Evolutionary conservation across 1,139 yeast species (phyloP), one percentile per base, ranked within the genome.

Genomic region (Pichia sp.): DNA sequence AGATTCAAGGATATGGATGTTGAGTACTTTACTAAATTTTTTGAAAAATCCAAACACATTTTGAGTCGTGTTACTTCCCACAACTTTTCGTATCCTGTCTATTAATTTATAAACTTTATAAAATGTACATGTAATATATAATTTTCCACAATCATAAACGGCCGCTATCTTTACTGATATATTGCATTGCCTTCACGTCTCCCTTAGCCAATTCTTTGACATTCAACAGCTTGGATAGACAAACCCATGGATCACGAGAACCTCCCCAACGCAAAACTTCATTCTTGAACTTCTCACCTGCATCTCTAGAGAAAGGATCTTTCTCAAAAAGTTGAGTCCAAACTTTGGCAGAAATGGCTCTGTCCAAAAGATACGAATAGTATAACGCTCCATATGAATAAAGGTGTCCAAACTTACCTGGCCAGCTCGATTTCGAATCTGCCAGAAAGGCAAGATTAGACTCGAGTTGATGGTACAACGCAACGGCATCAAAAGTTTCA

Each of bases 341-440:
- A 3, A 93, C 79, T 61, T 84, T 82, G 37, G 89, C 83, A 0
- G 99, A 97, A 59, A 93, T 88, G 3, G 96, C 96, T 47, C 98
- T 74, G 69, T 93, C 99, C 56, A 95, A 78, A 55, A 93, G 70
- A 67, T 95, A 93, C 42, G 96, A 87, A 70, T 95, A 93, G 67
- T 93, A 93, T 0, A 93, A 89, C 0, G 97, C 88, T 0, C 99
- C 99, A 65, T 93, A 93, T 1, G 96, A 90, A 60, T 87, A 88
- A 48, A 95, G 72, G 66, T 93, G 99, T 1, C 96, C 96, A 68
- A 93, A 91, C 65, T 85, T 89, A 1, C 96, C 96, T 54, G 90
- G 96, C 96, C 98, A 91, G 26, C 84, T 83, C 1, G 95, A 83
- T 63, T 78, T 73, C 19, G 73, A 70, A 62, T 86, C 95, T 2